phyloP scores from a whole-genome alignment of 2,329 filamentous ascomycete genomes.

The Penicillium freii region DNA sequence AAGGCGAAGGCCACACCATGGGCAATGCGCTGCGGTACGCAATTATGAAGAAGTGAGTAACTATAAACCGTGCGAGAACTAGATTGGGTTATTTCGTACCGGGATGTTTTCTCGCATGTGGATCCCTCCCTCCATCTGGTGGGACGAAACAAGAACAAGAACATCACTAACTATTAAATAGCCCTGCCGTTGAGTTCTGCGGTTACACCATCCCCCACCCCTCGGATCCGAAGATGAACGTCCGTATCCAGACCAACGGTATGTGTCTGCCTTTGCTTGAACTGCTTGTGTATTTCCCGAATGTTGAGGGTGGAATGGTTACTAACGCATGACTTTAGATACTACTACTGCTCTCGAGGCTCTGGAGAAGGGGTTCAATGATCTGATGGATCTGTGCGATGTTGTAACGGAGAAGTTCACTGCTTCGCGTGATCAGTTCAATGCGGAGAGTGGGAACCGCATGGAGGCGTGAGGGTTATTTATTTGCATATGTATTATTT shows the following conservation, averaged over 20 bases:
- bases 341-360: slow-evolving; percentile 78
- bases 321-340: slow-evolving; percentile 51
- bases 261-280: slow-evolving; percentile 34
- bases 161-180: slow-evolving; percentile 40
- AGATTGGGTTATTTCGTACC: neutral
- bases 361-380: slow-evolving; percentile 82
- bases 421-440: slow-evolving; percentile 62
- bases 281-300: neutral
- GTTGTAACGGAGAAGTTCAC: slow-evolving; percentile 90
- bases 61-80: neutral
- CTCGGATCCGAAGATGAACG: slow-evolving; percentile 93
- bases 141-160: neutral
- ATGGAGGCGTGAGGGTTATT: slow-evolving; percentile 30
- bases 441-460: slow-evolving; percentile 36
- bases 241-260: slow-evolving; percentile 97
- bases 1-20: slow-evolving; percentile 89
- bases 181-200: slow-evolving; percentile 95
- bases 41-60: slow-evolving; percentile 93
- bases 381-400: slow-evolving; percentile 89
- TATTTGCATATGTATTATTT: slow-evolving; percentile 13
- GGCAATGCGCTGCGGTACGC: slow-evolving; percentile 92
- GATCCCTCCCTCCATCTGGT: neutral
- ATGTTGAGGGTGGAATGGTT: neutral
- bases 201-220: slow-evolving; percentile 97
- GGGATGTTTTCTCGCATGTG: neutral